A percentile compares a stretch with the other conserved stretches of the same genome.
Conservation (phyloP, 306 rosid genomes). For the Dryas octopetala region DNA sequence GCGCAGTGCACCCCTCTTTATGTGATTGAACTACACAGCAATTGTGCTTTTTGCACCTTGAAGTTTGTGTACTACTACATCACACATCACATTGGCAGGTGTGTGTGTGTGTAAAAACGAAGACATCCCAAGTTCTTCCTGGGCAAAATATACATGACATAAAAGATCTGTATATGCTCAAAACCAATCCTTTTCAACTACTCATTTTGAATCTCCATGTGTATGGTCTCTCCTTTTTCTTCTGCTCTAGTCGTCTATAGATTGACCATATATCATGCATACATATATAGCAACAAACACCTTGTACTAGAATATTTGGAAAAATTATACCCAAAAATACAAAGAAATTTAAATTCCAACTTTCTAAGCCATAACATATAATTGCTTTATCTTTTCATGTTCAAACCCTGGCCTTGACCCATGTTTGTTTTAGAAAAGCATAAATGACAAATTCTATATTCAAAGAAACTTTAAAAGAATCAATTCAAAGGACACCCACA, state of each 20-base stretch:
- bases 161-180: too few relatives aligned
- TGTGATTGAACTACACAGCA: constrained; percentile 40
- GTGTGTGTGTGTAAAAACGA: constrained; percentile 15
- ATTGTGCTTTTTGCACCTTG: constrained; percentile 32
- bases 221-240: too few relatives aligned
- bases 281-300: neutral
- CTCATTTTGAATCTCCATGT: too few relatives aligned
- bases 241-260: too few relatives aligned
- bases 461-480: constrained; percentile 19
- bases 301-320: neutral
- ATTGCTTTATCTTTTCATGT: constrained; percentile 20
- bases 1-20: constrained; percentile 9
- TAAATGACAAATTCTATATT: neutral
- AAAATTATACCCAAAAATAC: neutral
- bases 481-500: constrained; percentile 17
- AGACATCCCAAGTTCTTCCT: constrained; percentile 27
- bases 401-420: neutral
- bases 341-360: constrained; percentile 10
- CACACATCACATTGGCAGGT: constrained; percentile 14
- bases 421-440: constrained; percentile 1
- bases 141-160: neutral
- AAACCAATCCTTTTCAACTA: too few relatives aligned
- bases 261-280: neutral
- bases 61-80: constrained; percentile 25
- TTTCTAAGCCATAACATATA: neutral